Evolutionary conservation across 768 basidiomycete species (phyloP).

Genomic region (Dentipellis sp.): DNA sequence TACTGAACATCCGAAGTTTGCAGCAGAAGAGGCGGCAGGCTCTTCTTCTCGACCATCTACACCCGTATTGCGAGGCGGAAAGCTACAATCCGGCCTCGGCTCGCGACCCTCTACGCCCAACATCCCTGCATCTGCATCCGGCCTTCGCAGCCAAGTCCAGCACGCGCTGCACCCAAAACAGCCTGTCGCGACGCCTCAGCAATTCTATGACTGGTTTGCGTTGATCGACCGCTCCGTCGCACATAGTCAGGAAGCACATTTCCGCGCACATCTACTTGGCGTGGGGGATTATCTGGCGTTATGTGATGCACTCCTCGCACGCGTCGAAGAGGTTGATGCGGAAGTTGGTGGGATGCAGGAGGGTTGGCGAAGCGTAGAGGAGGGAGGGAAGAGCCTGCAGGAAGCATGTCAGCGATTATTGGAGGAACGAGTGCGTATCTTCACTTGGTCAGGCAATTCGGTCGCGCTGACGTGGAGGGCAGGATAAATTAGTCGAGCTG

Average conservation of each 20-base stretch:
- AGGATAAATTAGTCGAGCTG: slow-evolving; percentile 71
- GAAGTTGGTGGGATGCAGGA: slow-evolving; percentile 78
- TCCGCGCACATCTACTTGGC: slow-evolving; percentile 73
- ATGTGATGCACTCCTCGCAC: slow-evolving; percentile 65
- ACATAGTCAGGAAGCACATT: slow-evolving; percentile 90
- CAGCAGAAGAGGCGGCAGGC: slow-evolving; percentile 25
- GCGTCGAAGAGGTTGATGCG: slow-evolving; percentile 62
- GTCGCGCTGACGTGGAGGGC: not conserved
- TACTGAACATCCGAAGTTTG: slow-evolving; percentile 26
- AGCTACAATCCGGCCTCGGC: slow-evolving; percentile 9
- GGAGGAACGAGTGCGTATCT: slow-evolving; percentile 69
- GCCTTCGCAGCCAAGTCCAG: slow-evolving; percentile 9
- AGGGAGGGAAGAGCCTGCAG: slow-evolving; percentile 85
- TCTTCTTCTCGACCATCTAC: slow-evolving; percentile 39
- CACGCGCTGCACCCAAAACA: slow-evolving; percentile 66
- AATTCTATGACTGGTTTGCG: slow-evolving; percentile 96
- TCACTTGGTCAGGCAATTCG: not conserved
- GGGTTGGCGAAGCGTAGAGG: slow-evolving; percentile 83
- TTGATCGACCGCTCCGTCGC: slow-evolving; percentile 84
- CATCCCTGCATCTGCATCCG: not conserved
- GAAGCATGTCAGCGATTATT: slow-evolving; percentile 85
- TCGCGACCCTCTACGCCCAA: slow-evolving; percentile 21
- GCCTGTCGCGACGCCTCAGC: slow-evolving; percentile 84
- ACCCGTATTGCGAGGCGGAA: slow-evolving; percentile 20
- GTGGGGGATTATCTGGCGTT: slow-evolving; percentile 69